phyloP scores from a whole-genome alignment of 805 yeast genomes.

The Yarrowia sp. region DNA sequence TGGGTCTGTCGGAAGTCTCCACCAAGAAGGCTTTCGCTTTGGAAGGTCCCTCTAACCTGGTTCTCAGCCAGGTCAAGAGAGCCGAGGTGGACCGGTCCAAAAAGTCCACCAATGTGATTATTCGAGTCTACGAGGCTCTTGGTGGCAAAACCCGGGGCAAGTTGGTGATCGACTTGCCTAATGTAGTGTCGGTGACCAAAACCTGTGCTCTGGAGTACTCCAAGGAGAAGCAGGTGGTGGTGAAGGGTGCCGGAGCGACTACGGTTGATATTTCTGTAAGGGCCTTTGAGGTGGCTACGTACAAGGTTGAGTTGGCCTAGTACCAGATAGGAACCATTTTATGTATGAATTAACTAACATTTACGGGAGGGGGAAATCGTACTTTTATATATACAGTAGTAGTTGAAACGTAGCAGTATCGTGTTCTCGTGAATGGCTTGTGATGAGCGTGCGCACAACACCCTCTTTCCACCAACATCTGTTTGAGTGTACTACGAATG shows the following conservation, averaged over 20 bases:
- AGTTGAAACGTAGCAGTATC: too few relatives aligned
- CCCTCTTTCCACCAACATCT: too few relatives aligned
- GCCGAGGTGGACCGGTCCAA: constrained; percentile 45
- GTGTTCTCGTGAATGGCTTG: too few relatives aligned
- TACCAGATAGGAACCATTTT: too few relatives aligned
- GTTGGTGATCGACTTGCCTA: neutral
- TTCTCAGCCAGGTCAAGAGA: constrained; percentile 76
- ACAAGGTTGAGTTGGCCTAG: constrained; percentile 5
- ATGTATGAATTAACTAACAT: neutral
- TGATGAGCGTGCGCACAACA: too few relatives aligned
- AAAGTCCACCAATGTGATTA: constrained; percentile 52
- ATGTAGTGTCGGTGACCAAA: constrained; percentile 15
- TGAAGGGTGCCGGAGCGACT: neutral
- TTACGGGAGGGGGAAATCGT: too few relatives aligned
- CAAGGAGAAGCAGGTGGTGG: constrained; percentile 29
- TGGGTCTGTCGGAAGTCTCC: constrained; percentile 28
- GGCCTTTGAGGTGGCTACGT: constrained; percentile 27
- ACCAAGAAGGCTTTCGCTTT: constrained; percentile 39
- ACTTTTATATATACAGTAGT: too few relatives aligned
- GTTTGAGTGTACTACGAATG: too few relatives aligned
- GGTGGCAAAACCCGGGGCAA: constrained; percentile 70
- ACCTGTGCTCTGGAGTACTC: constrained; percentile 18
- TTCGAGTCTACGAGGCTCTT: constrained; percentile 80
- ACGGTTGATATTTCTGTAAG: constrained; percentile 21
- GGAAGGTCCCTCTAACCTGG: constrained; percentile 56